phyloP scores from a whole-genome alignment of 2,329 filamentous ascomycete genomes.

The Fusarium falciforme region DNA sequence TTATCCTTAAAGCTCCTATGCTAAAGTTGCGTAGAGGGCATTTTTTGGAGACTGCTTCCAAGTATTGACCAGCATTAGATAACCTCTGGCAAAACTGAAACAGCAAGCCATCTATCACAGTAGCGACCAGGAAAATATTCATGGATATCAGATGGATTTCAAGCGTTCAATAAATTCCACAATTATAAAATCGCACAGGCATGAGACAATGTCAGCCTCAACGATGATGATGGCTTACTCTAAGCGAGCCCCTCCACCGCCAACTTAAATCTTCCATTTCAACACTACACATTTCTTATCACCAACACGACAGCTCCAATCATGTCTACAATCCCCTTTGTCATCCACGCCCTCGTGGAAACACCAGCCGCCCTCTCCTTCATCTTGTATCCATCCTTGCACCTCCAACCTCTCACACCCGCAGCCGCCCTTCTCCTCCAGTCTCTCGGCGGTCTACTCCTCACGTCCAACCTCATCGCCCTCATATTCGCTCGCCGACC shows the following conservation, averaged over 20 bases:
- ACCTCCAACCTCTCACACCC: constrained; percentile 55
- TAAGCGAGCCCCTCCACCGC: neutral
- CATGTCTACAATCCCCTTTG: constrained; percentile 48
- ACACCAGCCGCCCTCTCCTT: constrained; percentile 60
- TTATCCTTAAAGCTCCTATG: neutral
- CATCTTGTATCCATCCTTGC: constrained; percentile 54
- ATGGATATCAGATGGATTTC: neutral
- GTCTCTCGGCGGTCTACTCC: constrained; percentile 60
- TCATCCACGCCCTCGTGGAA: constrained; percentile 53
- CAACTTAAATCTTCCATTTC: neutral
- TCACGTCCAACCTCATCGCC: constrained; percentile 58
- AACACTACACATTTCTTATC: neutral
- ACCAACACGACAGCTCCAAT: neutral
- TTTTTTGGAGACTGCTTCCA: neutral
- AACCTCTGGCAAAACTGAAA: neutral
- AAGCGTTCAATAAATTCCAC: neutral
- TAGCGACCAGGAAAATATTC: neutral
- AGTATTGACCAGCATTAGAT: neutral
- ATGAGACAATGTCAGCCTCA: neutral
- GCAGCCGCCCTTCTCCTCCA: constrained; percentile 57
- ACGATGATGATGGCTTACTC: neutral
- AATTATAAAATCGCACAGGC: neutral
- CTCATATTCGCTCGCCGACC: constrained; percentile 49
- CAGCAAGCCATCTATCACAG: neutral
- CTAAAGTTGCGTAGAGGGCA: neutral